Base-by-base conservation (phyloP, 768 basidiomycete genomes). In the Suillus hirtellus region DNA sequence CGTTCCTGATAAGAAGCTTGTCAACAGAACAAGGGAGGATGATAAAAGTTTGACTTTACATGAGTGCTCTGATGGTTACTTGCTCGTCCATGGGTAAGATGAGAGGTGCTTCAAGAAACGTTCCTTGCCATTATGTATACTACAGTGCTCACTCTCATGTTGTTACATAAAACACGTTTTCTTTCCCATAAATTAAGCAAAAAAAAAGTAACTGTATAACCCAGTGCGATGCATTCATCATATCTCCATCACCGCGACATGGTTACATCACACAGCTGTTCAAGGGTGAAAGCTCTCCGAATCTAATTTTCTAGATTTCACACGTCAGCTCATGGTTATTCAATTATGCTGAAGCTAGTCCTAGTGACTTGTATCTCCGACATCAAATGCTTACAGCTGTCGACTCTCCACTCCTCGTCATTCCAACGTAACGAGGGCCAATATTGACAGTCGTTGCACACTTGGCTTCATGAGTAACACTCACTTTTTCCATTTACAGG, bases 161-260 rank as follows among this genome's bases (percentile, higher is more conserved):
- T 63, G 66, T 75, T 74, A 74, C 75, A 74, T 74, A 74, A 75
- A 67, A 34, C 52, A 35, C 15, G 50, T 49, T 46, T 44, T 55
- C 58, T 65, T 74, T 62, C 61, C 61, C 61, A 62, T 38, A 44
- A 59, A 34, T 59, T 37, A 37, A 37, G 43, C 43, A 44, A 31
- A 44, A 44, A 44, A 42, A 46, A 10, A n/a, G 44, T 10, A 10
- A 37, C 35, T 6, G 44, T 27, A 27, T 15, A 27, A 50, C 49
- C 11, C 11, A 15, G 24, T 53, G 34, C 11, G 31, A 53, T 31
- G 27, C 21, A 2, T 31, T 53, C 31, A 53, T 59, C 61, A 63
- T n/a, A 53, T 17, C 66, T 21, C 6, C 49, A 52, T 64, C 64
- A 56, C 60, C 53, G 56, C 49, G 31, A 52, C 60, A 60, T 60